Evolutionary conservation across 2,329 filamentous ascomycete species (phyloP), one percentile per base, ranked within the genome.

Genomic region (Leptographium radiaticola): DNA sequence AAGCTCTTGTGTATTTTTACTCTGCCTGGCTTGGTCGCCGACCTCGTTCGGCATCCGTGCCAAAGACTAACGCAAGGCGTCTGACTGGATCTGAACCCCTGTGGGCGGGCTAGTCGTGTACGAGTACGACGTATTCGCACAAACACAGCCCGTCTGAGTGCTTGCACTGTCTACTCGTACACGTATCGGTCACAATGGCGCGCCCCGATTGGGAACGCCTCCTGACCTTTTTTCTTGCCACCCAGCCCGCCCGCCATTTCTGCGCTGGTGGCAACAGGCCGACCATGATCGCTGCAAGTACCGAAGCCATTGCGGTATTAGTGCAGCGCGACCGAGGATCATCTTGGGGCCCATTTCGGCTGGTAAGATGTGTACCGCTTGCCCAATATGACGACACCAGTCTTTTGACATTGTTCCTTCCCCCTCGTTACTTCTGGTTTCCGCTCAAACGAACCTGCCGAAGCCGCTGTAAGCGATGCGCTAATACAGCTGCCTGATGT

Each of bases 251-350:
- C 25, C n/a, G 40, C 40, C 40, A 20, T 43, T 43, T 43, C 25
- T 43, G 40, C 40, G 25, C 40, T 43, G 40, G 43, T 45, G 43
- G 20, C 43, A 45, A 31, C 43, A 43, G 16, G 13, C 42, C 31
- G 40, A 15, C 38, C 38, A 48, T 46, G 54, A 55, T 52, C 54
- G 50, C 53, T 52, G 45, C 51, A 55, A 55, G 54, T 55, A 52
- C 54, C 54, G 54, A 47, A 50, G 50, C 33, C 46, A 36, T 55
- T 50, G 34, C 42, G 31, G 33, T 42, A 20, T 44, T 51, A 54
- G 53, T 46, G 48, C 53, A 49, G 53, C 39, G 39, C 20, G 39
- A 49, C 42, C 42, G 53, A 51, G 48, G 53, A 53, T 49, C 52
- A 49, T 38, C 52, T 40, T 30, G 11, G 46, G 45, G 30, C 40